Base-by-base conservation (phyloP, 306 rosid species). In the Lathyrus aphaca region DNA sequence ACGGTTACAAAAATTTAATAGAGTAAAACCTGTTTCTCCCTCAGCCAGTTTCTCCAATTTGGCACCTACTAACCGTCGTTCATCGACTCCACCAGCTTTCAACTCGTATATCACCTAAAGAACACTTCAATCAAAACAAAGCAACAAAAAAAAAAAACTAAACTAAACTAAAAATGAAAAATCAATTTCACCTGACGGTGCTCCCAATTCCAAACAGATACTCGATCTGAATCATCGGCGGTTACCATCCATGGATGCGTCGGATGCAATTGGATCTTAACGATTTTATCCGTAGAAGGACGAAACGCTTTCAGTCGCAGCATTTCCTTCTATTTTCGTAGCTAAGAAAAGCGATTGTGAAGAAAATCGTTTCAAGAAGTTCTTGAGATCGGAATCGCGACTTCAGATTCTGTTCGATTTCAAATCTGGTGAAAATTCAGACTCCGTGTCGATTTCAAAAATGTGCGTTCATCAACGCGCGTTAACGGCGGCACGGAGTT, bases 231-330 rank as follows among this genome's bases (percentile, higher is more conserved):
- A 51, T 90, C 96, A 74, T 94, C 97, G 27, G 97, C 96, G 4
- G 97, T 94, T 58, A 94, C 99, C 82, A 94, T 87, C 99, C 99
- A 94, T 74, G 99, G 99, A 86, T 94, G 96, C 53, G 96, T 94
- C 17, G 99, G 99, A 82, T 94, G 99, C 77, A 94, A 66, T 79
- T 94, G 92, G 82, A 94, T 84, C 95, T 91, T 94, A 66, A 94
- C 92, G 82, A 94, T 86, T 87, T 94, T 94, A 64, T 90, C 99
- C 27, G 29, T 79, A 9, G 91, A 79, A 65, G 97, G 99, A 63
- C 99, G 86, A 57, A 91, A 89, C 11, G 95, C 92, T 82, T 88
- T 83, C 62, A 94, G 69, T n/a, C 92, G 89, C 81, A 94, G 64
- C 99, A 94, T 94, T 71, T 82, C 75, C 54, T 45, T 11, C 71